Evolutionary conservation across 2,329 filamentous ascomycete species (phyloP).

Genomic region (Pseudogymnoascus sp.): DNA sequence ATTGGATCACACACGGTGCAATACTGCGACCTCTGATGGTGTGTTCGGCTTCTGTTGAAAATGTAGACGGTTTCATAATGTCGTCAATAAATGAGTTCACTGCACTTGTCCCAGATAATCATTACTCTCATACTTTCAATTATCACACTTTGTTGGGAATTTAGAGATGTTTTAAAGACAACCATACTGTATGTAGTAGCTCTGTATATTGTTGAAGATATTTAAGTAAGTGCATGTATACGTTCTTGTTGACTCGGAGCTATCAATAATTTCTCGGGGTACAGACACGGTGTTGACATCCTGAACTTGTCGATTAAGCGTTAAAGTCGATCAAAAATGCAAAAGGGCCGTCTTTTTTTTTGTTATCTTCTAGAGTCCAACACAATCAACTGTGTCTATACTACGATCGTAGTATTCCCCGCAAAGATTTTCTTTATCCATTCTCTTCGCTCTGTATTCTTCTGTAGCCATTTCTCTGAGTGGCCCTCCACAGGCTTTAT

Average conservation of each 20-base stretch:
- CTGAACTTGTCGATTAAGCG: neutral
- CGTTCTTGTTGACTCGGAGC: neutral
- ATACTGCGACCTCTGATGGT: neutral
- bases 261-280: neutral
- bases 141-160: neutral
- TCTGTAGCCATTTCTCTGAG: constrained; percentile 16
- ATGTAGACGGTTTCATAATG: neutral
- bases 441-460: constrained; percentile 9
- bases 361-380: neutral
- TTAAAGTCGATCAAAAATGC: neutral
- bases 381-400: neutral
- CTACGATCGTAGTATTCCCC: neutral
- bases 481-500: constrained; percentile 15
- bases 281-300: neutral
- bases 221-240: neutral
- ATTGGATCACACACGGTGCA: neutral
- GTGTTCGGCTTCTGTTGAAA: neutral
- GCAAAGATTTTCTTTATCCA: neutral
- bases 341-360: neutral
- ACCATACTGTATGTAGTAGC: neutral
- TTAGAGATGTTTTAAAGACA: neutral
- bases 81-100: neutral
- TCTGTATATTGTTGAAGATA: neutral
- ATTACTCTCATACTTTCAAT: neutral
- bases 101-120: neutral